Base-by-base conservation (phyloP, 2,329 filamentous ascomycete species). In the Scedosporium dehoogii region DNA sequence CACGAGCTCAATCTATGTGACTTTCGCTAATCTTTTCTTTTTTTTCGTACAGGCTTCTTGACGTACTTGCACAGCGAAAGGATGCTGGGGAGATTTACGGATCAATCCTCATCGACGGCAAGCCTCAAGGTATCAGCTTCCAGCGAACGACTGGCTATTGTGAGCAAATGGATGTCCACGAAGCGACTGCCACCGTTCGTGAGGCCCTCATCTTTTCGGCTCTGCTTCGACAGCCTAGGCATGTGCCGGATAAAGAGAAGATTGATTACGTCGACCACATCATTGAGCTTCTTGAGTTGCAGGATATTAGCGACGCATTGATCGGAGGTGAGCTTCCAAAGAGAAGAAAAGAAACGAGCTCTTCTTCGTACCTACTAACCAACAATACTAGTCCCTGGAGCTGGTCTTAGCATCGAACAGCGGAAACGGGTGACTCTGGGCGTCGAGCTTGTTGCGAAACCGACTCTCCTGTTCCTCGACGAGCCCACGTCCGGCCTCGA, bases 181-280 rank as follows among this genome's bases (percentile, higher is more conserved):
- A 88, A 65, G 79, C 78, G 16, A 86, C 85, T 1, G 78, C 85
- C 0, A 89, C 86, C 0, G 85, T 90, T 29, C 78, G 84, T 5
- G 87, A 89, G 70, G 86, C 86, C 0, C 77, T 89, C 9, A 80
- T 86, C 63, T 89, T 89, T 69, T 88, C 85, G 0, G 86, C 86
- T 6, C 73, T 90, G 1, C 77, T 90, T 0, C 79, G 87, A 2
- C 86, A 88, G 66, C 80, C 82, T 0, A 76, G 78, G 18, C 79
- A 85, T 29, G 80, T 85, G 0, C 71, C 85, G 0, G 69, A 76
- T 1, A 67, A 82, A 55, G 86, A 90, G 64, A 90, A 90, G 70
- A 72, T 88, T 23, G 81, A 79, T 1, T 89, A 88, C 59, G 87
- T 89, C 6, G 77, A 88, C 65, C 81, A 82, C 41, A 86, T 90